A percentile compares a stretch with the other conserved stretches of the same genome.
phyloP scores from a whole-genome alignment of 2,329 filamentous ascomycete species.

The Fusarium sp. region DNA sequence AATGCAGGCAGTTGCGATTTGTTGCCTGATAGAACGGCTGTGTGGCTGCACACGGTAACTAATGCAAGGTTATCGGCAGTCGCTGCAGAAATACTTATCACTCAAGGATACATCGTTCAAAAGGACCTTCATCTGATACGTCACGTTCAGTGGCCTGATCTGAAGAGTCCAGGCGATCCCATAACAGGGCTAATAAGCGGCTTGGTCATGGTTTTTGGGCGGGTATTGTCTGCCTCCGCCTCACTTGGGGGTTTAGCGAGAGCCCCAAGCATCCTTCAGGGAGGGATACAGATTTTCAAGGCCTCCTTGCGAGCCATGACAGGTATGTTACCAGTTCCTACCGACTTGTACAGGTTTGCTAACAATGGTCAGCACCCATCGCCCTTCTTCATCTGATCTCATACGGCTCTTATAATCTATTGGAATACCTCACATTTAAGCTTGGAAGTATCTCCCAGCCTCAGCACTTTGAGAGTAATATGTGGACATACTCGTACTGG shows the following conservation, averaged over 20 bases:
- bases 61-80: too few relatives aligned
- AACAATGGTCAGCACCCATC: background rate
- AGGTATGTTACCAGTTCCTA: background rate
- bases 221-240: background rate
- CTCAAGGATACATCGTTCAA: too few relatives aligned
- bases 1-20: too few relatives aligned
- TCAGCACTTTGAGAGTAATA: background rate
- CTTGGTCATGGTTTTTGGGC: background rate
- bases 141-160: background rate
- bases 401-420: background rate
- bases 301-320: background rate
- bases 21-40: too few relatives aligned
- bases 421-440: background rate
- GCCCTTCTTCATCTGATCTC: background rate
- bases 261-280: background rate
- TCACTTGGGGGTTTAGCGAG: accelerated
- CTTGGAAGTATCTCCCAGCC: background rate
- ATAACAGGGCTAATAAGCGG: background rate
- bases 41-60: too few relatives aligned
- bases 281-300: background rate
- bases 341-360: background rate
- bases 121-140: background rate
- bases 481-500: background rate
- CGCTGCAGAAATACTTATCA: too few relatives aligned
- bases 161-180: background rate